phyloP scores from a whole-genome alignment of 2,329 filamentous ascomycete genomes.

The Chrysosporium queenslandicum region DNA sequence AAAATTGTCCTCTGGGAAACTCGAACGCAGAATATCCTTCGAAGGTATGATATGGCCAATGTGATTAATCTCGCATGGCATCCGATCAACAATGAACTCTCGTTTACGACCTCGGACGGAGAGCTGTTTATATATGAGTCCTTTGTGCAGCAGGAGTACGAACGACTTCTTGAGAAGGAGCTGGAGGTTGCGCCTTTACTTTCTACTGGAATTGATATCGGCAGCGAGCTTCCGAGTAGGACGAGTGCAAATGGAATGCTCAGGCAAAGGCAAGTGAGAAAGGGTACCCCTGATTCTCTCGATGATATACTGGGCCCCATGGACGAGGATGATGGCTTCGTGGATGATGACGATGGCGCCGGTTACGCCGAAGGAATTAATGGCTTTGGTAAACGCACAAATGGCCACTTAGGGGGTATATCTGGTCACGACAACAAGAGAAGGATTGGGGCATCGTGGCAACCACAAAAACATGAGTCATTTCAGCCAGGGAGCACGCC shows the following conservation, averaged over 20 bases:
- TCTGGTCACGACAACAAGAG: conserved; percentile 44
- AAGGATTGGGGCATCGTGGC: conserved; percentile 39
- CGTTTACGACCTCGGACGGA: conserved; percentile 85
- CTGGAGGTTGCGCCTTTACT: conserved; percentile 75
- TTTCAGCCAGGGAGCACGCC: conserved; percentile 94
- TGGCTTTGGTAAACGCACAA: conserved; percentile 52
- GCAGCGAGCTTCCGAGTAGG: conserved; percentile 54
- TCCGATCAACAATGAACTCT: conserved; percentile 73
- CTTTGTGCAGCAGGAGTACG: conserved; percentile 45
- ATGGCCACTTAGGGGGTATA: conserved; percentile 39
- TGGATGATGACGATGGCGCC: conserved; percentile 89
- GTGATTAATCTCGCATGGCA: conserved; percentile 87
- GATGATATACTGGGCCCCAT: conserved; percentile 66
- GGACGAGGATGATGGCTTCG: conserved; percentile 66
- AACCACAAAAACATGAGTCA: conserved; percentile 64
- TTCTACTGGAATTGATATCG: conserved; percentile 64
- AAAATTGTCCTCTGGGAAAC: conserved; percentile 67
- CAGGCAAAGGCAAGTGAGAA: conserved; percentile 34
- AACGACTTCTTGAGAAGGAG: conserved; percentile 40
- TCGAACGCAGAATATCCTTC: conserved; percentile 71
- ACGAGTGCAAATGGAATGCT: conserved; percentile 48
- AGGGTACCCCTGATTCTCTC: conserved; percentile 62
- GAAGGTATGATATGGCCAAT: conserved; percentile 67
- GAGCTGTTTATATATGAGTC: conserved; percentile 76
- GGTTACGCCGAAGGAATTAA: conserved; percentile 66